These are phyloP conservation scores for Tetraselmis striata DNA, from an alignment of 139 green algal species.

Conservation along the genomic window DNA sequence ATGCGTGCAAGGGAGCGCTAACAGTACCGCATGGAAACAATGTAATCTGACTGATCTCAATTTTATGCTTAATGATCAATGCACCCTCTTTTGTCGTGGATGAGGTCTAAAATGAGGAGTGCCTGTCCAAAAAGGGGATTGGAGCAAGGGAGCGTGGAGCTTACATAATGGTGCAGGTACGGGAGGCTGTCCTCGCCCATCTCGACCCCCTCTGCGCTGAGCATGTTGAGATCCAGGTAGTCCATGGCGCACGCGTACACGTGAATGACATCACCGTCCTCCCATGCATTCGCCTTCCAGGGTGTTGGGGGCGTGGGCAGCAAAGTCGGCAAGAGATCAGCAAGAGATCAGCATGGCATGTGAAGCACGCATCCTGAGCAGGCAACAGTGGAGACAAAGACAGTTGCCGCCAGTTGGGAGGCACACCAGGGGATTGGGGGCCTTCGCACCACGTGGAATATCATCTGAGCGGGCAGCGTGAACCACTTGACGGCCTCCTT, in stretches of 20 bases:
- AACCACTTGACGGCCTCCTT: slow-evolving; percentile 45
- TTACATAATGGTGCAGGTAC: background rate
- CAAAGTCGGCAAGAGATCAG: background rate
- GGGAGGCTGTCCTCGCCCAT: background rate
- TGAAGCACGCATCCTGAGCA: no score
- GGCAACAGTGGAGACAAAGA: no score
- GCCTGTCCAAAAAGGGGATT: no score
- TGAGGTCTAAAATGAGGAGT: no score
- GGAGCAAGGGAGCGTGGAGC: no score
- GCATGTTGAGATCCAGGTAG: slow-evolving; percentile 26
- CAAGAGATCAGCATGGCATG: background rate
- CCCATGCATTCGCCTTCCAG: slow-evolving; percentile 46
- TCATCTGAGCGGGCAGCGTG: slow-evolving; percentile 17
- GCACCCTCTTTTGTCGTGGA: no score
- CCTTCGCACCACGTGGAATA: background rate
- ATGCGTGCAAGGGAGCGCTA: background rate
- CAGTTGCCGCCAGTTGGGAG: no score
- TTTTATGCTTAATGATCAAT: no score
- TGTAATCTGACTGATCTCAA: no score
- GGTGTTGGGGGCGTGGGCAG: background rate
- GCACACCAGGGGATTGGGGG: no score
- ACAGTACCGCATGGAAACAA: no score
- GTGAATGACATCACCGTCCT: slow-evolving; percentile 35
- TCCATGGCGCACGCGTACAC: slow-evolving; percentile 26
- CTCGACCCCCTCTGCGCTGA: background rate